Percentiles rank a stretch among this genome's conserved stretches.
Conservation (phyloP, 495 filamentous ascomycete species). For the Arthonia radiata region DNA sequence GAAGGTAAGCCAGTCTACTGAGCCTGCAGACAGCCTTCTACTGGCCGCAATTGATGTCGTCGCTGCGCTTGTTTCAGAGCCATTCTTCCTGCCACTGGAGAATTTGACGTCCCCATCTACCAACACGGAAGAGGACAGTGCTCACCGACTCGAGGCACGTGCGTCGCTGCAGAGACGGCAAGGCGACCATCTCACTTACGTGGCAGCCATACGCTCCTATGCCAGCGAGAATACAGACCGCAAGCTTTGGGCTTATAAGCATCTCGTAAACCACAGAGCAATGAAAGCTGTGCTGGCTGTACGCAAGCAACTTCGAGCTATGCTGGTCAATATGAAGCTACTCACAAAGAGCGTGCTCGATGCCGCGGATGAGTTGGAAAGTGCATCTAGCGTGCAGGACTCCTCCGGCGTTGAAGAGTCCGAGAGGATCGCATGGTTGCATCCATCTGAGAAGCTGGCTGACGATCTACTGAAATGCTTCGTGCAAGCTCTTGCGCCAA, state of each 20-base stretch:
- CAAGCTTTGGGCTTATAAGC: conserved; percentile 48
- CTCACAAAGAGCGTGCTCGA: conserved; percentile 15
- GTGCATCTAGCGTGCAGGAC: conserved; percentile 18
- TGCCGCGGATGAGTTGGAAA: conserved; percentile 3
- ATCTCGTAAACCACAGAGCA: conserved; percentile 55
- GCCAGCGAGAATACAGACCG: conserved; percentile 49
- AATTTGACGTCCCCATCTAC: too few species aligned
- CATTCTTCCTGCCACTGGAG: conserved; percentile 56
- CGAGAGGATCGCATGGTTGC: conserved; percentile 4
- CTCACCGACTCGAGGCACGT: conserved; percentile 46
- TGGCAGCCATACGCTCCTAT: conserved; percentile 64
- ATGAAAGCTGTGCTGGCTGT: conserved; percentile 70
- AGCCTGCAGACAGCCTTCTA: conserved; percentile 42
- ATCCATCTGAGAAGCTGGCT: conserved; percentile 20
- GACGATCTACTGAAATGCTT: conserved; percentile 41
- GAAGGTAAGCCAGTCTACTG: too few species aligned
- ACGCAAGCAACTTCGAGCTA: conserved; percentile 57
- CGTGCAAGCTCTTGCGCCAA: conserved; percentile 52
- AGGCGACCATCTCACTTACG: conserved; percentile 72
- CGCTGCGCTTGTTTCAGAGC: conserved; percentile 66
- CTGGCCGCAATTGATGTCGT: conserved; percentile 79
- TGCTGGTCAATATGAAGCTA: conserved; percentile 27
- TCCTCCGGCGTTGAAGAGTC: conserved; percentile 8
- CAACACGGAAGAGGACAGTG: conserved; percentile 64
- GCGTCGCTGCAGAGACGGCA: conserved; percentile 53